Evolutionary conservation across 495 filamentous ascomycete species (phyloP).

Genomic region (Lasiosphaeria miniovina): DNA sequence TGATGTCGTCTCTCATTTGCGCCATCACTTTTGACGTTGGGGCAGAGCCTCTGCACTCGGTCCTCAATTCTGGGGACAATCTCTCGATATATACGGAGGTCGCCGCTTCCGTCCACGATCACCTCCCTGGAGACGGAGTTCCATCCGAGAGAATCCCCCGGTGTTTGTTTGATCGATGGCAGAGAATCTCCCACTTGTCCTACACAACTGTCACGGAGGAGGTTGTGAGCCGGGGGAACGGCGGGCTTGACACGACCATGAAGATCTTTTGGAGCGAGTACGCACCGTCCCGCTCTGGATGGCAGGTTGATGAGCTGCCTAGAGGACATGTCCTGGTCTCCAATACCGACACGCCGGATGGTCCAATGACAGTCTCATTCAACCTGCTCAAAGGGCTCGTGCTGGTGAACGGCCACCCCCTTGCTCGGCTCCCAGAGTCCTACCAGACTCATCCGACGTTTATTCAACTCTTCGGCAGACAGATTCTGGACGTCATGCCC

Average conservation of each 20-base stretch:
- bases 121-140: constrained; percentile 7
- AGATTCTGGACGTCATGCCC: constrained; percentile 45
- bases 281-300: too few species aligned
- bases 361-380: constrained; percentile 38
- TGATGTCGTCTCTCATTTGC: constrained; percentile 12
- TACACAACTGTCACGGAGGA: constrained; percentile 1
- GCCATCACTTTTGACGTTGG: constrained; percentile 16
- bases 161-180: constrained; percentile 7
- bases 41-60: not conserved
- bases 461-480: constrained; percentile 33
- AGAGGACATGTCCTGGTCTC: too few species aligned
- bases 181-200: constrained; percentile 12
- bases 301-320: too few species aligned
- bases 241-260: constrained; percentile 8
- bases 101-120: constrained; percentile 8
- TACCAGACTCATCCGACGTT: constrained; percentile 42
- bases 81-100: constrained; percentile 7
- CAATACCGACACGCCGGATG: too few species aligned
- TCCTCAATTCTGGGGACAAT: constrained; percentile 1
- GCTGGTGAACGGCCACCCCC: constrained; percentile 53
- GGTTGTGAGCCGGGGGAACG: constrained; percentile 3
- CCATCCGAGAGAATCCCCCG: not conserved
- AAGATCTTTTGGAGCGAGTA: too few species aligned
- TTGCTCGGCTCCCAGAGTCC: constrained; percentile 47
- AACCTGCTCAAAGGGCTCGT: constrained; percentile 56